Evolutionary conservation across 108 stramenopile genomes (phyloP), one percentile per base, ranked within the genome.

Genomic region (Skeletonema grethae): DNA sequence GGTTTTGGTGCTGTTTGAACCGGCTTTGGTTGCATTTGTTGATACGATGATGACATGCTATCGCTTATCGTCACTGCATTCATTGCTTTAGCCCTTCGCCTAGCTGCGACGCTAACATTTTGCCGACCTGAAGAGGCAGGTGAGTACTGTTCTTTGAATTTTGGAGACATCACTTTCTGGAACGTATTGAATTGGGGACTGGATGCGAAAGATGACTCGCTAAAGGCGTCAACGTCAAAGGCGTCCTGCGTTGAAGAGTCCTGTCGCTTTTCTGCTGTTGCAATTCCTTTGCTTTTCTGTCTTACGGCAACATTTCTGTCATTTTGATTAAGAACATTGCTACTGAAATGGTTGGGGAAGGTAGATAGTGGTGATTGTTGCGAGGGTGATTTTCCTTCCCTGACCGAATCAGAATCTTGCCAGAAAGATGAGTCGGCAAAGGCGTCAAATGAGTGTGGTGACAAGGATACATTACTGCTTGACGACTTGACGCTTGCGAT

Each of bases 61-160:
- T 53, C 50, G 22, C 22, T 22, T n/a, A 53, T 53, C 22, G 50
- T 24, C 20, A 22, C 50, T 24, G 50, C 50, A 53, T 53, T 53
- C 50, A 22, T 24, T 22, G 50, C 50, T 53, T 53, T 53, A 53
- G 50, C 50, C 22, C 50, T 53, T 20, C 50, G 50, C 50, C 50
- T 53, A 22, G 50, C 50, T 22, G 50, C 50, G 22, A 24, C 50
- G n/a, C 50, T 53, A 6, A 7, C 18, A 53, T 9, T 22, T 53
- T 53, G 50, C 5, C 7, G 50, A n/a, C 50, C 50, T 2, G 8
- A 53, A 22, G 50, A 53, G 22, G 9, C 50, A 53, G 50, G 50
- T n/a, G 20, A 53, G 0, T 2, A 8, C 18, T 53, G 22, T 1
- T 53, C 22, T 22, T 53, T 22, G 22, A 53, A 8, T 53, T 8